These are phyloP conservation scores for Collybia sp. DNA, from an alignment of 768 basidiomycete species.

Conservation along the genomic window DNA sequence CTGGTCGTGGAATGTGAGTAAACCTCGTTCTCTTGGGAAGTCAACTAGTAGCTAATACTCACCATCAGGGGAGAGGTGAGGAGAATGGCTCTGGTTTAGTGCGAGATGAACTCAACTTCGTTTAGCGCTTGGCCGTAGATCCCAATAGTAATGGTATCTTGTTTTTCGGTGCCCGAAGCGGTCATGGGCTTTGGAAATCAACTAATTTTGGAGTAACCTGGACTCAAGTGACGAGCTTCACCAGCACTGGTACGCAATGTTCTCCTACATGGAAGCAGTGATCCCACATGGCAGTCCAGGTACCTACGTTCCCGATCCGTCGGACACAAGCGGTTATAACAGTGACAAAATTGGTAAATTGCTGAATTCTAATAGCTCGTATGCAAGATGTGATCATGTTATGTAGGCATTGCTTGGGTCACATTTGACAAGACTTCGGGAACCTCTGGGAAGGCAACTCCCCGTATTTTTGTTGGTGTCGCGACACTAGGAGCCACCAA, in stretches of 20 bases:
- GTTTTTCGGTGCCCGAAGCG: slow-evolving; percentile 60
- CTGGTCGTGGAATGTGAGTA: slow-evolving; percentile 56
- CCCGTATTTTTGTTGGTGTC: slow-evolving; percentile 66
- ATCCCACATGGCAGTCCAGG: slow-evolving; percentile 23
- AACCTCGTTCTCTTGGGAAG: slow-evolving; percentile 1
- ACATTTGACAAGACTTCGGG: slow-evolving; percentile 62
- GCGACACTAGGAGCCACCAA: slow-evolving; percentile 51
- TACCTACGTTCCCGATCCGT: slow-evolving; percentile 46
- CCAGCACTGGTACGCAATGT: slow-evolving; percentile 42
- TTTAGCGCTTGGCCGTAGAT: slow-evolving; percentile 55
- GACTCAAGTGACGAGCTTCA: slow-evolving; percentile 55
- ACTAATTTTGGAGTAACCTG: slow-evolving; percentile 54
- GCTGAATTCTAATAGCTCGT: slow-evolving; percentile 3
- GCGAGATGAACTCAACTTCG: background rate
- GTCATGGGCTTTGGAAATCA: slow-evolving; percentile 65
- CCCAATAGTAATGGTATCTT: slow-evolving; percentile 59
- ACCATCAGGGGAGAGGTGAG: slow-evolving; percentile 43
- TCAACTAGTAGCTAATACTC: too few relatives aligned
- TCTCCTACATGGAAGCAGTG: background rate
- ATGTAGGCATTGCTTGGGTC: slow-evolving; percentile 50
- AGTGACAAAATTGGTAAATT: slow-evolving; percentile 29
- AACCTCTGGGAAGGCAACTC: slow-evolving; percentile 45
- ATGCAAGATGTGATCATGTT: background rate
- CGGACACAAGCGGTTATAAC: slow-evolving; percentile 43
- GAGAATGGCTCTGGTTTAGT: background rate